Base-by-base conservation (phyloP, 164 flowering plant species). In the Warburgia ugandensis region DNA sequence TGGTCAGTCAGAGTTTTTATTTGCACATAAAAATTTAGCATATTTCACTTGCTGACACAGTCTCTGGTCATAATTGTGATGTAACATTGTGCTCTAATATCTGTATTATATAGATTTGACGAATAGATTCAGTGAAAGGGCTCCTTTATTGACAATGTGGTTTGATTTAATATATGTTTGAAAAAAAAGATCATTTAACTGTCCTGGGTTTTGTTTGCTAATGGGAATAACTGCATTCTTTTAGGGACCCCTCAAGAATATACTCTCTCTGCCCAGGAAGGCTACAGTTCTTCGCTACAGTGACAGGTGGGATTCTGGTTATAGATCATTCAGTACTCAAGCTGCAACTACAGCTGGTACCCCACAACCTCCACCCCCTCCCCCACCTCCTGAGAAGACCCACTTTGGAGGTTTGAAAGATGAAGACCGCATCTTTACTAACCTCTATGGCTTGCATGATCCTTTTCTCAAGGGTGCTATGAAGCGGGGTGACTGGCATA, bases 381-480 rank as follows among this genome's bases (percentile, higher is more conserved):
- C 94, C 17, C 96, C 95, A 17, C 94, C 96, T 43, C 84, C 98
- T 13, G 98, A 91, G 77, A 91, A 79, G 63, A 87, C 96, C 52
- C 96, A 84, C 60, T 91, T 91, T 75, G 98, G 98, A 40, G 94
- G 87, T 55, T 71, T 91, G 44, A 87, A 83, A 61, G 96, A 91
- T 73, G 98, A 91, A 54, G 98, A 91, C 38, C 81, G 98, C 31
- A 91, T 91, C 49, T 91, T 91, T 69, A 91, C 98, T 48, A 91
- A 91, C 62, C 62, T 91, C 26, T 91, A 91, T 67, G 96, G 92
- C 17, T 48, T 91, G 63, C 86, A 91, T 54, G 98, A 87, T 54
- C 92, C 88, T 20, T 87, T 87, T 62, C 86, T 91, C 14, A 87
- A 91, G 71, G 96, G 98, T 59, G 96, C 98, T 49, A 76, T 87